Base-by-base conservation (phyloP, 345 rosid genomes). In the Eucalyptus sp. region DNA sequence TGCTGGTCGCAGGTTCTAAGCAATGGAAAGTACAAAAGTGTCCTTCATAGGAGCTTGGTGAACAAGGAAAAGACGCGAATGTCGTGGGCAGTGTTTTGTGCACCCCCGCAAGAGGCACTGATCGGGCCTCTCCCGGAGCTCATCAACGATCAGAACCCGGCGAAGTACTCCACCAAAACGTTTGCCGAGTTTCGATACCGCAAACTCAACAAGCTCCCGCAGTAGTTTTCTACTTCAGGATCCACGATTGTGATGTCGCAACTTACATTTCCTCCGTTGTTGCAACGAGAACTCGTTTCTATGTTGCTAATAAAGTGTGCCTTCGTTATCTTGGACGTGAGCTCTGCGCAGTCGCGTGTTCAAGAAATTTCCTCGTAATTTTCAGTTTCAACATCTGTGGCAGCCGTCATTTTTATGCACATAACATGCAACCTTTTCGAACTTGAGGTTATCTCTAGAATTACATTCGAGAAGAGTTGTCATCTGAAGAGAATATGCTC, bases 81-180 rank as follows among this genome's bases (percentile, higher is more conserved):
- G 92, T 95, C 96, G 13, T 94, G 96, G 96, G 94, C 94, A 41
- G 91, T 94, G 88, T 92, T 95, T 48, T 41, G 89, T 29, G 71
- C 68, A 18, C 96, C 96, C 4, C 93, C 92, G 25, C 93, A 89
- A 17, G 92, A 92, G 60, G 90, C 92, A 3, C 3, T 90, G 86
- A 93, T 95, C 7, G 95, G 95, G 3, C 94, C 96, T 27, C 88
- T 93, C 71, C 90, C 93, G 6, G 90, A 76, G 90, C 92, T 95
- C 13, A 86, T 95, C 37, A 81, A 93, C 13, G 93, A 91, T 31
- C 84, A 89, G 71, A 91, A 90, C 27, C 94, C 92, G 7, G 88
- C 93, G 33, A 93, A 94, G 48, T 93, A 89, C 88, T 84, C 92
- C 2, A 87, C 93, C 89, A 93, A 92, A 68, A 93, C 95, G 8